Evolutionary conservation across 2,329 filamentous ascomycete genomes (phyloP), one percentile per base, ranked within the genome.

Genomic region (Aspergillus proliferans): DNA sequence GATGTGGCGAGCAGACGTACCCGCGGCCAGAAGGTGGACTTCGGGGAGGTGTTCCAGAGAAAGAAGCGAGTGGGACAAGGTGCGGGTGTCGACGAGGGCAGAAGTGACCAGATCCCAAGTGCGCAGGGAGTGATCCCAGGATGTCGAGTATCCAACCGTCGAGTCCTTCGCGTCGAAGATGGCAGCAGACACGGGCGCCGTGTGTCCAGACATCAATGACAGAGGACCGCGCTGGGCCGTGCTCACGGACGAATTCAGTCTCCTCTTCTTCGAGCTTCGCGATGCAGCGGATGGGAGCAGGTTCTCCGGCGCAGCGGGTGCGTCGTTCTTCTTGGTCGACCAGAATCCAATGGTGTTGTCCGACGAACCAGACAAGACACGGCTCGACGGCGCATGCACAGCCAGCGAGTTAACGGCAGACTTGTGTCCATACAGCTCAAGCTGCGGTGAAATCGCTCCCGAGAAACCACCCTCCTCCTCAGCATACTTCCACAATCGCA

Each of bases 41-140:
- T 83, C 78, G 1, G 83, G 82, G 12, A 98, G 75, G 5, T 90
- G 84, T 54, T 83, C 80, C 6, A 96, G 77, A 26, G 85, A 90
- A 52, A 95, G 80, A 6, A 98, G 79, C 1, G 90, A 83, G 68
- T 95, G 87, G 49, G 88, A 83, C 0, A 90, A 93, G 1, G 87
- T 87, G 49, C 93, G 79, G 3, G 88, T 88, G 64, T 88, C 88
- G 39, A 97, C 89, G 51, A 88, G 81, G 24, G 77, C 75, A 47
- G 82, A 78, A 1, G 92, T 96, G 0, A 90, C 85, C 43, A 98
- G 79, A 73, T 98, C 93, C 73, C 95, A 87, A 0, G 93, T 97
- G 55, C 86, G 85, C 58, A 97, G 76, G 1, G 87, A 87, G 76
- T 95, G 91, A 73, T 98, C 94, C 73, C 88, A 87, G 15, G 90